Base-by-base conservation (phyloP, 148 eudicot species). In the Nepenthes gracilis region DNA sequence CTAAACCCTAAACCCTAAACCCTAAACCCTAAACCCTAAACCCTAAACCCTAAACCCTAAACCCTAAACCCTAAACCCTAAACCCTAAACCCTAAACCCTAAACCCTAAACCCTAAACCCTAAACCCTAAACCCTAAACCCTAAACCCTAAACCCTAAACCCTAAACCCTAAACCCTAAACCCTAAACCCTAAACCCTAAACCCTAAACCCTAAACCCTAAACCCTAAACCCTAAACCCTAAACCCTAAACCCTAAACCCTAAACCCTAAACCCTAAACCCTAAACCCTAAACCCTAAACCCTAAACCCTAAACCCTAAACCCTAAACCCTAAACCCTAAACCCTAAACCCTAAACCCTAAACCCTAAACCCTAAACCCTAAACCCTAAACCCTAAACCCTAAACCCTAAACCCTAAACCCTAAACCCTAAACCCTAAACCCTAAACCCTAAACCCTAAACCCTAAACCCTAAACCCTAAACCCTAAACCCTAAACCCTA, bases 101-200 rank as follows among this genome's bases (percentile, higher is more conserved):
- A 55, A 55, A 58, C n/a, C 38, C 12, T 43, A 60, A 63, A 63
- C 58, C 67, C 67, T 37, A 53, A 63, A 63, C 58, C 67, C 67
- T 4, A 40, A 40, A 40, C 43, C 43, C 43, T 40, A 40, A 40
- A 43, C 56, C 53, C 68, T 53, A 63, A 57, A 57, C 62, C 67
- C 67, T 43, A 55, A 64, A 64, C 67, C 67, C 67, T 55, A 64
- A 66, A 66, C 69, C 69, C 69, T 47, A 66, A 66, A 66, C 69
- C 69, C 69, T 57, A 66, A 54, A 54, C 69, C 69, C 69, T 57
- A 66, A 66, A 66, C 69, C 69, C 69, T 57, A 66, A 66, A 66
- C 69, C 69, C 69, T 57, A 66, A 57, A 57, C 69, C 69, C 62
- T 57, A 66, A 66, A 66, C 69, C 69, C 68, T 64, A 59, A 64